phyloP scores from a whole-genome alignment of 2,329 filamentous ascomycete genomes.

The Fusarium austroafricanum region DNA sequence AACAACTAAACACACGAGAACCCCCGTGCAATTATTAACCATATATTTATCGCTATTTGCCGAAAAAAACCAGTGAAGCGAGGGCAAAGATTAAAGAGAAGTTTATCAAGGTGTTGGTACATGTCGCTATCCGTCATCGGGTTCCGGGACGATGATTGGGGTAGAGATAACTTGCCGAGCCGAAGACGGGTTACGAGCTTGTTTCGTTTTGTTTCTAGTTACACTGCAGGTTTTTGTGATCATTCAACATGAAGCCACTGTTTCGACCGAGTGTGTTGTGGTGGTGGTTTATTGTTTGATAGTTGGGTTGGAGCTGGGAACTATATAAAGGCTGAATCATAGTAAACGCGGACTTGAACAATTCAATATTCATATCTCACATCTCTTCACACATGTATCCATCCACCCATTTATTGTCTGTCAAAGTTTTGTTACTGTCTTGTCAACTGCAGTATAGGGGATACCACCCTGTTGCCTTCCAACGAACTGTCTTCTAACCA shows the following conservation, averaged over 20 bases:
- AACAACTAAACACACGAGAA: neutral
- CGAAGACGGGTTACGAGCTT: slow-evolving; percentile 16
- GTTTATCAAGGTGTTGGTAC: slow-evolving; percentile 36
- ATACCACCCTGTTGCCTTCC: too few species aligned
- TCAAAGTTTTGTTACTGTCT: too few species aligned
- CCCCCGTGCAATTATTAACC: neutral
- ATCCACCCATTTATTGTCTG: neutral
- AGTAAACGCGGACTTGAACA: neutral
- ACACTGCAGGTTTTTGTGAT: slow-evolving; percentile 8
- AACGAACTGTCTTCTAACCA: too few species aligned
- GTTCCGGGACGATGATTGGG: slow-evolving; percentile 16
- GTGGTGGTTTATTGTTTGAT: neutral
- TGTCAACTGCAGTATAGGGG: too few species aligned
- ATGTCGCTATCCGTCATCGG: slow-evolving; percentile 26
- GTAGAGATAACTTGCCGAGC: slow-evolving; percentile 31
- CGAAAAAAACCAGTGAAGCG: neutral
- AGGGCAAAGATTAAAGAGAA: neutral
- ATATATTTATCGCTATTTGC: neutral
- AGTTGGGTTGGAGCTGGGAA: neutral
- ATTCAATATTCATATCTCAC: neutral
- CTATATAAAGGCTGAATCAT: neutral
- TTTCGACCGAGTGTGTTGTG: neutral
- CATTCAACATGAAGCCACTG: neutral
- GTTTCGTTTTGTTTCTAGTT: slow-evolving; percentile 7
- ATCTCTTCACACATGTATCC: neutral